Percentiles rank a stretch among this genome's conserved stretches.
These are phyloP conservation scores for Coffea humblotiana DNA, from an alignment of 305 asterid genomes.

Conservation along the genomic window DNA sequence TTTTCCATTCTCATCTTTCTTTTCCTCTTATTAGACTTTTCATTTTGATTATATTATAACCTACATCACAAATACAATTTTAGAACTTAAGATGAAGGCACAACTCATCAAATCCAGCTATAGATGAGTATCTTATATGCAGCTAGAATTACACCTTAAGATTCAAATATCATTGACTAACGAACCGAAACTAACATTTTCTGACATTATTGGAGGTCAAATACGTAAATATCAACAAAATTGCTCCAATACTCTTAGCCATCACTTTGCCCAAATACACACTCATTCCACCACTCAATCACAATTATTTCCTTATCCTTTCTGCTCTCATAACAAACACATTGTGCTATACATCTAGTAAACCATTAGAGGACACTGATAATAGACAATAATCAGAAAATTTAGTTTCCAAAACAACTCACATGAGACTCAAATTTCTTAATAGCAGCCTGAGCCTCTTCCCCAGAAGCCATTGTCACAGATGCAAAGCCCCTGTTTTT, in stretches of 20 bases:
- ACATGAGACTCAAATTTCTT: slow-evolving; percentile 66
- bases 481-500: slow-evolving; percentile 85
- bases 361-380: not conserved
- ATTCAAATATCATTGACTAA: not conserved
- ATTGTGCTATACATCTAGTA: not conserved
- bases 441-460: slow-evolving; percentile 72
- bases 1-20: too few species aligned
- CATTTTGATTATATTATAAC: too few species aligned
- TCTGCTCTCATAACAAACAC: not conserved
- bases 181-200: not conserved
- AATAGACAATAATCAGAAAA: not conserved
- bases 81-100: too few species aligned
- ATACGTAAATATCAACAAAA: not conserved
- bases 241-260: not conserved
- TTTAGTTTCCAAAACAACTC: slow-evolving; percentile 28
- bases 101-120: too few species aligned
- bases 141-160: not conserved
- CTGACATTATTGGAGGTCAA: not conserved
- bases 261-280: not conserved
- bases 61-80: too few species aligned
- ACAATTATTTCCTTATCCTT: not conserved
- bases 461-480: slow-evolving; percentile 80
- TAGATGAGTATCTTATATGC: not conserved
- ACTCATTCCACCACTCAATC: not conserved
- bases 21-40: too few species aligned